A percentile compares a stretch with the other conserved stretches of the same genome.
Conservation (phyloP, 805 yeast species). For the Hanseniaspora hatyaiensis region DNA sequence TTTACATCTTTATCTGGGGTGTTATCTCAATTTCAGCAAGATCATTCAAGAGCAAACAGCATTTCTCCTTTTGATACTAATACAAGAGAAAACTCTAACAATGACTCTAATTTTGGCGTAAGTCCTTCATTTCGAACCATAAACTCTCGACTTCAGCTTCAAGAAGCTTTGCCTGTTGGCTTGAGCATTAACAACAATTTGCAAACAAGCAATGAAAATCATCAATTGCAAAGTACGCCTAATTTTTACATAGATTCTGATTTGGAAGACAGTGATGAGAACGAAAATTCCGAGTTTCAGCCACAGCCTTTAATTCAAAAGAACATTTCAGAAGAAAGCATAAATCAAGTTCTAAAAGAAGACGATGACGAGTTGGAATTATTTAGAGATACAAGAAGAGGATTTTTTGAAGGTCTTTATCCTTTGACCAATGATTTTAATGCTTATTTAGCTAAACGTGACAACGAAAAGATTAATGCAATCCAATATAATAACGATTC, state of each 20-base stretch:
- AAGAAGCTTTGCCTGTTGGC: not conserved
- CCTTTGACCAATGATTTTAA: not conserved
- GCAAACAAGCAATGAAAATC: no score
- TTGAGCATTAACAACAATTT: not conserved
- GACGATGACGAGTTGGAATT: slow-evolving; percentile 7
- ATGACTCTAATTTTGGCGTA: no score
- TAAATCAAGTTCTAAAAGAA: not conserved
- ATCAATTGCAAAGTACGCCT: no score
- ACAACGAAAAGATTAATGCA: no score
- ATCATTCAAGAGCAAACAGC: not conserved
- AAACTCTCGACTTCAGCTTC: not conserved
- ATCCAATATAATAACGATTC: no score
- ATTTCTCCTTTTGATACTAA: not conserved
- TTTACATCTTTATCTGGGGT: not conserved
- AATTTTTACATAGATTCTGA: not conserved
- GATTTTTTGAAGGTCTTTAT: slow-evolving; percentile 10
- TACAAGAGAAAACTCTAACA: not conserved
- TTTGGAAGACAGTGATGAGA: not conserved
- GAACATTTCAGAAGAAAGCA: not conserved
- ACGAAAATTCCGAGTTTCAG: not conserved
- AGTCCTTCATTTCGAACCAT: slow-evolving; percentile 8
- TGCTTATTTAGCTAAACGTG: no score
- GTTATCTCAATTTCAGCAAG: not conserved
- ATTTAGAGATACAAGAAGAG: slow-evolving; percentile 13
- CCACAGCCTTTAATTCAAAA: not conserved